Evolutionary conservation across 768 basidiomycete genomes (phyloP), one percentile per base, ranked within the genome.

Genomic region (Nidularia pulvinata): DNA sequence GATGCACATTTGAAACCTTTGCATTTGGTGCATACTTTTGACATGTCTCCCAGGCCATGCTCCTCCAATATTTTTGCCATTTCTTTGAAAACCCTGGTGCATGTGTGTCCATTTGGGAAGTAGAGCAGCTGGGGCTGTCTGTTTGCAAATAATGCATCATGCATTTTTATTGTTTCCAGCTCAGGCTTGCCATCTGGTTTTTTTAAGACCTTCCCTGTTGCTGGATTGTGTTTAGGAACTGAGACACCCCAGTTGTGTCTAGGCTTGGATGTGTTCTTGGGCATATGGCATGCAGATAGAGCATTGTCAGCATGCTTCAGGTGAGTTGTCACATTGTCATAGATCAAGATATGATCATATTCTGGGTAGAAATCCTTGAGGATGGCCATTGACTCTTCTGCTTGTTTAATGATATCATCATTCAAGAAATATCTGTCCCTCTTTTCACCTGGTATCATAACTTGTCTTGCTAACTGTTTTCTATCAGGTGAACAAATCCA

Each of bases 61-160:
- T 60, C 69, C 19, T 62, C 14, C 3, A 73, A 57, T 47, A 73
- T 65, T 0, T 46, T 44, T 3, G 58, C 65, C 66, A 72, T 75
- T 22, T 73, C 74, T 56, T 75, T 74, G 62, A 75, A 77, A 6
- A 57, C 22, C 0, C 73, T 66, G 11, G 61, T 53, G 30, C 30
- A 36, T 7, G 55, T 33, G 46, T 69, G 63, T 10, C 53, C 63
- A 0, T 58, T 56, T 1, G 67, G 66, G 52, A 60, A 74, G 55
- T 75, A 75, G 16, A 74, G 50, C 7, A 49, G 32, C 48, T 75
- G 71, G 6, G 59, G 54, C 4, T 22, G n/a, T 3, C 70, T 67
- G 58, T 69, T 32, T 36, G 42, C n/a, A 46, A 64, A 55, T 16
- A 16, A 32, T 9, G 11, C 43, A 52, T 65, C 57, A 6, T 48